These are phyloP conservation scores for Phytophthora citricola DNA, from an alignment of 352 stramenopile species.

Conservation along the genomic window DNA sequence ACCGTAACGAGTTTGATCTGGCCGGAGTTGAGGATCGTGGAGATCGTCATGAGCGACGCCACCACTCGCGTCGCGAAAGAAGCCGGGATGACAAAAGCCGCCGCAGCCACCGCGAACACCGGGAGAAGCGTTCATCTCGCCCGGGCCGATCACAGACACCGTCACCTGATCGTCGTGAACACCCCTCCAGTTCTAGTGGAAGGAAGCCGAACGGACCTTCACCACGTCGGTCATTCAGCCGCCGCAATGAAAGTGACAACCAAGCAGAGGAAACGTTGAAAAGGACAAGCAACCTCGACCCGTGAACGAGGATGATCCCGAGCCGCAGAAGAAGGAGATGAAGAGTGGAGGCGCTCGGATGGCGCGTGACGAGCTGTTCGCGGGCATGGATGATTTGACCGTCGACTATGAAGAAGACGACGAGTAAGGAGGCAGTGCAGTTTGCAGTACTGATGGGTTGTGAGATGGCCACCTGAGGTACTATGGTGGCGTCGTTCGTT, in stretches of 20 bases:
- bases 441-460: conserved; percentile 25
- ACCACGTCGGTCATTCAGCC: conserved; percentile 38
- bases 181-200: conserved; percentile 31
- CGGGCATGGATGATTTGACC: conserved; percentile 79
- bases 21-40: conserved; percentile 15
- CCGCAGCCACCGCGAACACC: conserved; percentile 36
- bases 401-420: conserved; percentile 89
- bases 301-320: conserved; percentile 38
- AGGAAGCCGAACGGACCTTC: conserved; percentile 38
- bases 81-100: conserved; percentile 49
- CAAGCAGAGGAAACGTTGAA: conserved; percentile 28
- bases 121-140: conserved; percentile 39
- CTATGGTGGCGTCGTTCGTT: conserved; percentile 35
- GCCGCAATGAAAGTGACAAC: conserved; percentile 31
- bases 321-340: conserved; percentile 40
- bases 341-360: conserved; percentile 39
- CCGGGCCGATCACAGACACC: conserved; percentile 43
- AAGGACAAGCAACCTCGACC: conserved; percentile 26
- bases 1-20: conserved; percentile 26
- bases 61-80: conserved; percentile 31
- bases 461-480: conserved; percentile 13
- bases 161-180: conserved; percentile 44
- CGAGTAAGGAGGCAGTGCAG: conserved; percentile 35
- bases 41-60: conserved; percentile 34
- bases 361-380: conserved; percentile 51